Conservation (phyloP, 1,284 basidiomycete species). For the Ganoderma sinense region DNA sequence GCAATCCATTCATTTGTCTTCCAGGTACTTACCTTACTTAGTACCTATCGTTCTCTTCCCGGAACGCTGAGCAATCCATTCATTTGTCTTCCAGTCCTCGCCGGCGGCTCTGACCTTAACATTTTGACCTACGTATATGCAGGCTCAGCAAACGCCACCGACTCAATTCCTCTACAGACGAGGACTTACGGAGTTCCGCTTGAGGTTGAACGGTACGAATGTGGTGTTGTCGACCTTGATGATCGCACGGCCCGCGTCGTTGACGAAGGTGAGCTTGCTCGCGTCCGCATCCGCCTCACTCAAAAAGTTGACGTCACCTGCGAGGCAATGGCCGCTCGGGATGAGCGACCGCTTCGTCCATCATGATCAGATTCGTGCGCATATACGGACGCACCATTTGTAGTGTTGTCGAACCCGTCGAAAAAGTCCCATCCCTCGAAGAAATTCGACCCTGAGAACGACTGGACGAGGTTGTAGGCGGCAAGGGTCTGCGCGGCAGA, state of each 20-base stretch:
- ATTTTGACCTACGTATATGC: slow-evolving; percentile 49
- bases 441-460: slow-evolving; percentile 61
- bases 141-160: neutral
- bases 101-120: neutral
- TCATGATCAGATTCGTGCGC: slow-evolving; percentile 6
- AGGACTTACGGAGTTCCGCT: slow-evolving; percentile 61
- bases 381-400: slow-evolving; percentile 60
- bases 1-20: neutral
- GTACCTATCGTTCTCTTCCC: neutral
- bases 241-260: slow-evolving; percentile 60
- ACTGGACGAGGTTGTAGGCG: slow-evolving; percentile 50
- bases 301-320: slow-evolving; percentile 62
- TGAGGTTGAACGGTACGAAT: slow-evolving; percentile 53
- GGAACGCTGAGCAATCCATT: neutral
- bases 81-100: neutral
- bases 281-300: slow-evolving; percentile 49
- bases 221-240: slow-evolving; percentile 67
- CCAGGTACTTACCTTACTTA: neutral
- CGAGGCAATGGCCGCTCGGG: neutral
- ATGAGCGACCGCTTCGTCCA: neutral
- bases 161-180: slow-evolving; percentile 7
- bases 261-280: slow-evolving; percentile 59
- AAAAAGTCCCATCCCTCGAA: slow-evolving; percentile 71
- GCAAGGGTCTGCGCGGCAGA: neutral
- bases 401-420: slow-evolving; percentile 64